Evolutionary conservation across 2,329 filamentous ascomycete species (phyloP), one percentile per base, ranked within the genome.

Genomic region (Plenodomus lindquistii): DNA sequence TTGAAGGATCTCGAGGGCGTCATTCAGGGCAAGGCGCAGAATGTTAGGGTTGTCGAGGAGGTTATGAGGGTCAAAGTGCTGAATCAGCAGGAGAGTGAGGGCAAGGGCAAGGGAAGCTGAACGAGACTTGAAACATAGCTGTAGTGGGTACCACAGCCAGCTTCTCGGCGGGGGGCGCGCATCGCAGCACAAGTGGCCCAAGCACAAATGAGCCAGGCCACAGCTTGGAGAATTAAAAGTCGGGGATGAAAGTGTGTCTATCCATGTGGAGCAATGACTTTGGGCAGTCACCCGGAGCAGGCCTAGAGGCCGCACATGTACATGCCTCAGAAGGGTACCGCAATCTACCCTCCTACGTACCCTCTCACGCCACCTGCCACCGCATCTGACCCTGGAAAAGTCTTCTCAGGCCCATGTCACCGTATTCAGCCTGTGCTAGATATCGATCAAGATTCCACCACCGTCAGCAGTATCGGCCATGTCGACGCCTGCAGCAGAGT

Each of bases 21-120:
- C 48, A 80, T 89, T 40, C 80, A 85, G 61, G 78, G 79, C 29
- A 99, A 99, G 79, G 90, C 88, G 46, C 85, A 87, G 58, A 97
- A 94, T 69, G 76, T 96, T 54, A 84, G 89, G 48, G 80, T 94
- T 31, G 86, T 97, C 18, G 94, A 99, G 77, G 93, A 97, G 77
- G 89, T 72, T 8, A 70, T 72, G 39, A 55, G 70, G 43, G 46
- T 66, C 10, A 72, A 71, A 61, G 68, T 72, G 10, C 54, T 72
- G 59, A 69, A 61, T 48, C 63, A 57, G 29, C 67, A 70, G 52
- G 66, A 67, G 42, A 46, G 55, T 35, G 54, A 60, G 43, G 61
- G 53, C n/a, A 58, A 66, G 24, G 59, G 53, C 48, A 65, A 43
- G 19, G 8, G 21, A 34, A 22, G n/a, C 2, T 27, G 18, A 22